Conservation (phyloP, 345 rosid genomes). For the Moringa oleifera region DNA sequence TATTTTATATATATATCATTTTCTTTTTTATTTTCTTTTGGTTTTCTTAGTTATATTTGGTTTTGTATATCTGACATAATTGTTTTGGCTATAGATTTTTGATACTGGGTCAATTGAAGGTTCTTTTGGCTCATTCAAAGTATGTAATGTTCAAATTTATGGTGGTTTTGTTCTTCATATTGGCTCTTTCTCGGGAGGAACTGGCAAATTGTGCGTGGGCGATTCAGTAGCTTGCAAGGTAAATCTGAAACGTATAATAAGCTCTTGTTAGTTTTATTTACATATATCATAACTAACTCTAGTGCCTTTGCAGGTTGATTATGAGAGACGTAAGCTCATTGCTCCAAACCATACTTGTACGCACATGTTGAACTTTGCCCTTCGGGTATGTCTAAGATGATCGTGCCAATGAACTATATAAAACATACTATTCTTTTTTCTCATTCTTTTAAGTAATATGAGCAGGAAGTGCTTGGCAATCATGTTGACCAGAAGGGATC, state of each 20-base stretch:
- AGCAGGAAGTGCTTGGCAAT: constrained; percentile 88
- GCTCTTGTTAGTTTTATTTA: constrained; percentile 5
- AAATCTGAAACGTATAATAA: constrained; percentile 9
- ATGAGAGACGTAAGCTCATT: constrained; percentile 75
- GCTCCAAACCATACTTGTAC: constrained; percentile 99
- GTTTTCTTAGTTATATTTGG: no score
- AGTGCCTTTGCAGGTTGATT: constrained; percentile 65
- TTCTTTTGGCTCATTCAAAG: constrained; percentile 67
- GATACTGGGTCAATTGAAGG: constrained; percentile 78
- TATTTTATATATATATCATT: no score
- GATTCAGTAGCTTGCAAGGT: constrained; percentile 85
- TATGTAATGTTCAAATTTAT: constrained; percentile 77
- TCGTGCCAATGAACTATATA: background rate
- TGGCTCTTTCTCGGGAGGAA: constrained; percentile 46
- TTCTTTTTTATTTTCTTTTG: no score
- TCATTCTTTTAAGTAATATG: constrained; percentile 7
- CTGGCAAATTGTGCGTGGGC: constrained; percentile 51
- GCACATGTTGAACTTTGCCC: constrained; percentile 95
- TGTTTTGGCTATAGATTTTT: constrained; percentile 56
- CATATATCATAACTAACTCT: background rate
- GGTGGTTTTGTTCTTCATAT: constrained; percentile 94
- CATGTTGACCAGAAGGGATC: constrained; percentile 99
- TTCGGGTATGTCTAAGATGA: constrained; percentile 42
- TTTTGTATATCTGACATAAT: constrained; percentile 4
- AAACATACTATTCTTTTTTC: background rate